Base-by-base conservation (phyloP, 345 rosid species). In the Hypericum perforatum region DNA sequence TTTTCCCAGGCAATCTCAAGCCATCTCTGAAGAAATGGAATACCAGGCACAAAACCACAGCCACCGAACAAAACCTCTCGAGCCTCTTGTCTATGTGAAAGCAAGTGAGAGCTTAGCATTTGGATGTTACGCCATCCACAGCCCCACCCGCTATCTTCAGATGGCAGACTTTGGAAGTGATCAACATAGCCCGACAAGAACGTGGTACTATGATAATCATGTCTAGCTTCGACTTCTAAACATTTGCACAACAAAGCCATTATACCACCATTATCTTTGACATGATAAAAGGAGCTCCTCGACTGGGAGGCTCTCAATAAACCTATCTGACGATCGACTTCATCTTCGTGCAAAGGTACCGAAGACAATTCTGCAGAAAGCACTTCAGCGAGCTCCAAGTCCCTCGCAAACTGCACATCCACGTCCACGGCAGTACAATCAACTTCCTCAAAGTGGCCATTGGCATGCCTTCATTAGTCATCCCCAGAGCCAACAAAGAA, bases 41-140 rank as follows among this genome's bases (percentile, higher is more conserved):
- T 75, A 60, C 82, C 94, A 57, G 96, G 94, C 66, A 88, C 90
- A 58, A 84, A 82, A 43, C 67, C 71, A 39, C 73, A 74, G 8
- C 84, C 94, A 22, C 87, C 81, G 65, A 82, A 88, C 61, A 84
- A 63, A 39, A 68, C 49, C 41, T 71, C 57, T 49, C 61, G 74
- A 8, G 71, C 78, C 45, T 84, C 83, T 37, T 56, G 56, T 57
- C 85, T 72, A 45, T 49, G 65, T 36, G 61, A 54, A 51, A 87
- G 76, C 72, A 87, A 72, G 61, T 76, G 76, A 57, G 96, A 87
- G 55, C 74, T 59, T 12, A 82, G 79, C 85, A 87, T 84, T 58
- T 87, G 96, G 41, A 82, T 80, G 66, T 87, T 87, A 41, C 76
- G 77, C 89, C 94, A 84, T 32, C 90, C 96, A 39, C 94, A 87